Evolutionary conservation across 164 flowering plant genomes (phyloP), one percentile per base, ranked within the genome.

Genomic region (Akebia trifoliata): DNA sequence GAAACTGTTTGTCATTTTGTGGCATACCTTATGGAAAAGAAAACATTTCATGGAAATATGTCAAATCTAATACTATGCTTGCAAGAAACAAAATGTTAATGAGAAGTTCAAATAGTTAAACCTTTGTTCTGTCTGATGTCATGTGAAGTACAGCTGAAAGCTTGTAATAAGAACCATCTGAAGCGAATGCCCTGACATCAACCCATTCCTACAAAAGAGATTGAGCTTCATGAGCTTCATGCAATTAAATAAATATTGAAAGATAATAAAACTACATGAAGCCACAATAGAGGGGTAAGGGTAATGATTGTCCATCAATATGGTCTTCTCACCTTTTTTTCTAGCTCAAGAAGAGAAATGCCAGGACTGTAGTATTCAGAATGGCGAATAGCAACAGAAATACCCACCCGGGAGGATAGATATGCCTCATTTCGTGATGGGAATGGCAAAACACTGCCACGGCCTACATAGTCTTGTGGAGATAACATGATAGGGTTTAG

Each of bases 51-150:
- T n/a, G n/a, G n/a, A n/a, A n/a, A n/a, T n/a, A n/a, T n/a, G n/a
- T n/a, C n/a, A n/a, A n/a, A n/a, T n/a, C n/a, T n/a, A n/a, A n/a
- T n/a, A n/a, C n/a, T n/a, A n/a, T n/a, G n/a, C n/a, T n/a, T n/a
- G n/a, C n/a, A n/a, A n/a, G n/a, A n/a, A n/a, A 10, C 12, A 31
- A 14, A 43, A 21, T 49, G 30, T 26, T 17, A 28, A 4, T 26
- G 35, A 11, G 22, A 8, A 15, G 10, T 8, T 35, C 14, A 26
- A 34, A 10, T 52, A 61, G 39, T 50, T 55, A 36, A 54, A 94
- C 99, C 99, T 94, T 94, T 67, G 99, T 94, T 70, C 97, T 83
- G 74, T 94, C 95, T 10, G 96, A 85, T 18, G 93, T 85, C 89
- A 84, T 83, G 70, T 69, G 81, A 47, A 94, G 59, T 47, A 75